Conservation (phyloP, 805 yeast species). For the Torulaspora gathmanii region DNA sequence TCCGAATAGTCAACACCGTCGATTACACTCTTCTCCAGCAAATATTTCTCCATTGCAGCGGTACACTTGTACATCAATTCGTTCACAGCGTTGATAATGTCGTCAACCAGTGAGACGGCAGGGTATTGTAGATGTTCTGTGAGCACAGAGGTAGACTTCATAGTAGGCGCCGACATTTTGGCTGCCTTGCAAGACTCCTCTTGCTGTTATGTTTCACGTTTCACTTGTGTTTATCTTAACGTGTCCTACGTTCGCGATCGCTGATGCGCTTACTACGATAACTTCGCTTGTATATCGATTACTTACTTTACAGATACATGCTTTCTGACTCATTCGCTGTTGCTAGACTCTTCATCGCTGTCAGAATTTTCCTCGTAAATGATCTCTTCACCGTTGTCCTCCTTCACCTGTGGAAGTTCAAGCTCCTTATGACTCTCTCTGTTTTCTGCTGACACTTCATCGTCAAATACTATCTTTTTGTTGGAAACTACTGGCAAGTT, state of each 20-base stretch:
- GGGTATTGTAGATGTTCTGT: slow-evolving; percentile 86
- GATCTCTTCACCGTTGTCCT: slow-evolving; percentile 35
- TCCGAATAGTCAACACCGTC: slow-evolving; percentile 32
- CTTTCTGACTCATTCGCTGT: slow-evolving; percentile 6
- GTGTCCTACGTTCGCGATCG: background rate
- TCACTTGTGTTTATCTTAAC: background rate
- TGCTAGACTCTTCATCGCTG: slow-evolving; percentile 23
- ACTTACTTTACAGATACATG: background rate
- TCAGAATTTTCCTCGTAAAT: slow-evolving; percentile 34
- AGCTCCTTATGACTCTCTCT: slow-evolving; percentile 36
- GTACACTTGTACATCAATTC: slow-evolving; percentile 79
- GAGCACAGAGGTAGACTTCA: slow-evolving; percentile 47
- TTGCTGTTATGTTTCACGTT: background rate
- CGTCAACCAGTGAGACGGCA: slow-evolving; percentile 78
- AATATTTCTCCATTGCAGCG: slow-evolving; percentile 65
- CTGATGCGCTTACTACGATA: slow-evolving; percentile 1
- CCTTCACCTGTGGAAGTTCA: slow-evolving; percentile 32
- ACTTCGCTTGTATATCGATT: background rate
- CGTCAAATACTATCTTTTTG: slow-evolving; percentile 49
- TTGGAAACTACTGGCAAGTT: slow-evolving; percentile 49
- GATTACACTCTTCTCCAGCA: slow-evolving; percentile 33
- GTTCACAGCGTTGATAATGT: slow-evolving; percentile 81
- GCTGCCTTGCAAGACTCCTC: background rate
- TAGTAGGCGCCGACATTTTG: slow-evolving; percentile 37
- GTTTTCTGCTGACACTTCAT: slow-evolving; percentile 37